Conservation (phyloP, 2,329 filamentous ascomycete species). For the Xylaria digitata region DNA sequence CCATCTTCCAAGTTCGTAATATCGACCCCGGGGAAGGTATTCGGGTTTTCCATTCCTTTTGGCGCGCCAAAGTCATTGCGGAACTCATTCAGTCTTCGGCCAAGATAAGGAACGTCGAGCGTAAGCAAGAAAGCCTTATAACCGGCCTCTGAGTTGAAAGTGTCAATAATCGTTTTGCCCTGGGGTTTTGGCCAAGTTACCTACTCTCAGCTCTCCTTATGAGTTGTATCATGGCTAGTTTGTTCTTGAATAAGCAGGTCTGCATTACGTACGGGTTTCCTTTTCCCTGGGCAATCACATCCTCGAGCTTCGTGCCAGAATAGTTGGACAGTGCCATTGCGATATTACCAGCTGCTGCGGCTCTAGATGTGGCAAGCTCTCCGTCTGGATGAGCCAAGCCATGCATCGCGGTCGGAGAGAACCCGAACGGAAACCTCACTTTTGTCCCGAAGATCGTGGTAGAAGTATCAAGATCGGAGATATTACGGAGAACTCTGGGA, state of each 20-base stretch:
- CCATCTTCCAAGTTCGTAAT: neutral
- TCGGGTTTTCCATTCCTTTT: slow-evolving; percentile 56
- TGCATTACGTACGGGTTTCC: slow-evolving; percentile 64
- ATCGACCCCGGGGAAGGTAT: slow-evolving; percentile 50
- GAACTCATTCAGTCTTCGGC: slow-evolving; percentile 64
- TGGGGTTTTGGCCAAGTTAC: slow-evolving; percentile 14
- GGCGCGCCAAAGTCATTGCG: slow-evolving; percentile 63
- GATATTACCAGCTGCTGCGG: slow-evolving; percentile 46
- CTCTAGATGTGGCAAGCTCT: slow-evolving; percentile 61
- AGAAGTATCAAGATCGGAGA: slow-evolving; percentile 53
- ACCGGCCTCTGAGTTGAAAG: slow-evolving; percentile 49
- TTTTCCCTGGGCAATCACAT: slow-evolving; percentile 56
- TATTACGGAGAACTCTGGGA: slow-evolving; percentile 57
- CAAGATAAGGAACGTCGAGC: slow-evolving; percentile 65
- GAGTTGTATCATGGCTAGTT: slow-evolving; percentile 55
- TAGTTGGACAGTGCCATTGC: slow-evolving; percentile 62
- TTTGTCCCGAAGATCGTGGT: slow-evolving; percentile 58
- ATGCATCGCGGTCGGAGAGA: slow-evolving; percentile 66
- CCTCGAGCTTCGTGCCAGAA: slow-evolving; percentile 58
- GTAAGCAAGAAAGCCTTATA: slow-evolving; percentile 67
- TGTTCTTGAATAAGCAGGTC: slow-evolving; percentile 63
- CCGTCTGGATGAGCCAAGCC: slow-evolving; percentile 63
- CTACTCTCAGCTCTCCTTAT: slow-evolving; percentile 57
- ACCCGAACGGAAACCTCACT: slow-evolving; percentile 63
- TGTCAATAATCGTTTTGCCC: neutral